Conservation (phyloP, 306 rosid genomes). For the Medicago arabica region DNA sequence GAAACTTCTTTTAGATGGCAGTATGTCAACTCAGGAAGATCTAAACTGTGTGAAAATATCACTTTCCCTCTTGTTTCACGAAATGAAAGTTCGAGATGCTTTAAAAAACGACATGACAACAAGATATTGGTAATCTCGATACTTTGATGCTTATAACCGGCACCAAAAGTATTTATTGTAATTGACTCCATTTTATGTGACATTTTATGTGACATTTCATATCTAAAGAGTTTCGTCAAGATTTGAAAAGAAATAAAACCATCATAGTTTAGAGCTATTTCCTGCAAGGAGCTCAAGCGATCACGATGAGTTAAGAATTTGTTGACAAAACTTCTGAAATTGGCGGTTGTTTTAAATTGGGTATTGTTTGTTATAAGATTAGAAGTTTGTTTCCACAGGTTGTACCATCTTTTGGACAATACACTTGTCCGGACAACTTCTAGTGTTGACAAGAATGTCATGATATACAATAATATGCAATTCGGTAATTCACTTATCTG, state of each 20-base stretch:
- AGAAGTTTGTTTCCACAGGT: neutral
- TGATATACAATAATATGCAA: neutral
- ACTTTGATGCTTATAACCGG: neutral
- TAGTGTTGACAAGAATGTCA: slow-evolving; percentile 1
- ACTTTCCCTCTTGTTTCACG: neutral
- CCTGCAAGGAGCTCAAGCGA: neutral
- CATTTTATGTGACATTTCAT: neutral
- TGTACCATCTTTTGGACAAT: neutral
- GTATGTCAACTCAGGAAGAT: neutral
- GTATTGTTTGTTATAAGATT: neutral
- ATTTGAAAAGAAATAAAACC: neutral
- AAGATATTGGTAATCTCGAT: neutral
- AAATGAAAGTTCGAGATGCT: neutral
- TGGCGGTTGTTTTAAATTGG: neutral
- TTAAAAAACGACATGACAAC: neutral
- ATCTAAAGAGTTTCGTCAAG: neutral
- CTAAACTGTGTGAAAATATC: neutral
- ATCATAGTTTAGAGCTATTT: neutral
- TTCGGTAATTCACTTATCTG: neutral
- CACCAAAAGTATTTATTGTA: neutral
- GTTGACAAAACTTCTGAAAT: neutral
- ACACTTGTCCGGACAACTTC: neutral
- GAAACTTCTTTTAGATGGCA: neutral
- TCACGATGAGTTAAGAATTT: neutral
- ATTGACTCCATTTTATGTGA: neutral